These are phyloP conservation scores for Ustilago bromivora DNA, from an alignment of 1,284 basidiomycete species.

Conservation along the genomic window DNA sequence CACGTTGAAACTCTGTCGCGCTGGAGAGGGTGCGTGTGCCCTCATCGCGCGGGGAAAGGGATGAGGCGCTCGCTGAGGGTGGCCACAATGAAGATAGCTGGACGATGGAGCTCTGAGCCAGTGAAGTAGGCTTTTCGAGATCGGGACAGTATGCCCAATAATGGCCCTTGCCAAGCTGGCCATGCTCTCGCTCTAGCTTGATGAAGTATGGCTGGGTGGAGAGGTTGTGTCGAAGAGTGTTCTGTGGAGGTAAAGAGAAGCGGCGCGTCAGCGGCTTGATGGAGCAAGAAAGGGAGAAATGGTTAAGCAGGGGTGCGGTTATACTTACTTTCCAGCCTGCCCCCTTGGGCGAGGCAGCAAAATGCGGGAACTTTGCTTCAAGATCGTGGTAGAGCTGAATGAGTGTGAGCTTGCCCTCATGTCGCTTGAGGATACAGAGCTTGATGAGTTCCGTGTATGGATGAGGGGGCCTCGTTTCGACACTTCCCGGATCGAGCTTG, in stretches of 20 bases:
- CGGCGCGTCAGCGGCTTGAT: neutral
- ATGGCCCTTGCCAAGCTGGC: slow-evolving; percentile 43
- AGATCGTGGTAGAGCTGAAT: slow-evolving; percentile 46
- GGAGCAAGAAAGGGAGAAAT: neutral
- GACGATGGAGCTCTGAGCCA: slow-evolving; percentile 40
- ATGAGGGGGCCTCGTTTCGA: slow-evolving; percentile 18
- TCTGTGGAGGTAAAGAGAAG: slow-evolving; percentile 14
- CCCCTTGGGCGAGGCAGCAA: slow-evolving; percentile 27
- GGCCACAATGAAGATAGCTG: slow-evolving; percentile 38
- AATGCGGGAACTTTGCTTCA: slow-evolving; percentile 43
- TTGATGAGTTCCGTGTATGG: slow-evolving; percentile 53
- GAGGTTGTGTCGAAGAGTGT: slow-evolving; percentile 53
- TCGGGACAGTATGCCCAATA: slow-evolving; percentile 50
- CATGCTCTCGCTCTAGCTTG: slow-evolving; percentile 43
- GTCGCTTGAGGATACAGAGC: slow-evolving; percentile 45
- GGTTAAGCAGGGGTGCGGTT: neutral
- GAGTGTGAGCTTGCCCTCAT: slow-evolving; percentile 38
- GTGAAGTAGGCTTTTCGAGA: slow-evolving; percentile 39
- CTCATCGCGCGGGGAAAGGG: slow-evolving; percentile 11
- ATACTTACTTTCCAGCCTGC: slow-evolving; percentile 48
- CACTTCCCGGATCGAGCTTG: slow-evolving; percentile 17
- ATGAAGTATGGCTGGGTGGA: slow-evolving; percentile 50
- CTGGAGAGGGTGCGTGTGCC: slow-evolving; percentile 4
- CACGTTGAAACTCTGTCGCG: slow-evolving; percentile 1
- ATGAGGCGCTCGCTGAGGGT: slow-evolving; percentile 15